Evolutionary conservation across 139 green algal genomes (phyloP).

Genomic region (Chlorella sp.): DNA sequence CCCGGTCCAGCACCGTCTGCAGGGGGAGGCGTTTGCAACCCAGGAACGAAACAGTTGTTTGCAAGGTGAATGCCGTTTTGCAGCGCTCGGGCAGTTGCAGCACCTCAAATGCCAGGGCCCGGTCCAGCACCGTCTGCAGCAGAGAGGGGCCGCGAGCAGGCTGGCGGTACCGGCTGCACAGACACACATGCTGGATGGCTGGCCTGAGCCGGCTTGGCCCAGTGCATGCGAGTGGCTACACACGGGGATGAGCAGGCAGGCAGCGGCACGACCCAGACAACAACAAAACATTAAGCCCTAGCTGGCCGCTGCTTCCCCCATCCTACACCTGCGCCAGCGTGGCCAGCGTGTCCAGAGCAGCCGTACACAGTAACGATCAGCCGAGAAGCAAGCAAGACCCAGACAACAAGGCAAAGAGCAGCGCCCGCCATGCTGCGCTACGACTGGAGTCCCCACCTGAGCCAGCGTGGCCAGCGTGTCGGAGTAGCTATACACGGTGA

Average conservation of each 20-base stretch:
- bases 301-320: not conserved
- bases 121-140: not conserved
- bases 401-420: no score
- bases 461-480: slow-evolving; percentile 80
- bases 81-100: no score
- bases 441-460: no score
- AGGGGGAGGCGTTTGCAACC: not conserved
- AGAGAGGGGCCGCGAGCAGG: not conserved
- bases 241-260: not conserved
- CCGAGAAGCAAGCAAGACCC: no score
- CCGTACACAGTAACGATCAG: no score
- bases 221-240: not conserved
- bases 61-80: no score
- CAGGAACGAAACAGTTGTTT: not conserved
- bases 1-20: slow-evolving; percentile 64
- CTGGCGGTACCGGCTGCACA: no score
- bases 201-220: no score
- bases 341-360: slow-evolving; percentile 84
- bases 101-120: not conserved
- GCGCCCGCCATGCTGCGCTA: no score
- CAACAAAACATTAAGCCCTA: not conserved
- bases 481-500: slow-evolving; percentile 73
- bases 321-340: slow-evolving; percentile 43
- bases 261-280: not conserved
- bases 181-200: no score